Evolutionary conservation across 1,284 basidiomycete genomes (phyloP), one percentile per base, ranked within the genome.

Genomic region (Thelephora terrestris): DNA sequence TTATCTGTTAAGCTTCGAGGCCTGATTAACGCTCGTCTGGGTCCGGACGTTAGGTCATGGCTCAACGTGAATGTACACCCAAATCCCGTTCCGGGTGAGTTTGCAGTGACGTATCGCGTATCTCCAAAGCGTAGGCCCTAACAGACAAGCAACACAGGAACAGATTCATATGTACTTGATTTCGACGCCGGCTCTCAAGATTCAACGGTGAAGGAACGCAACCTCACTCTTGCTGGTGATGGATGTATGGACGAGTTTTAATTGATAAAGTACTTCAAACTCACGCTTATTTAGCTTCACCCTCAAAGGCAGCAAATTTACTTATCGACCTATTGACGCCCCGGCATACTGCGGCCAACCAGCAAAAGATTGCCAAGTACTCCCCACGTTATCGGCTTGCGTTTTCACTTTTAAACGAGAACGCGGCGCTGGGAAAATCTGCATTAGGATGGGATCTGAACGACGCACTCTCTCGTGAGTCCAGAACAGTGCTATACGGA

Each of bases 331-430:
- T 84, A 6, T 60, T 89, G 43, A 68, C 73, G 3, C 76, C 81
- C 0, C 71, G 78, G 38, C 61, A 73, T 10, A 63, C 70, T 4
- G 61, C 68, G 25, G 59, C 64, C 9, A 64, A 48, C 7, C 50
- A 56, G 18, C 76, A 79, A 50, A 75, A 79, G 29, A 73, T 83
- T 40, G 75, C 76, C 25, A 84, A 83, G 61, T 96, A 90, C 61
- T 74, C 90, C 10, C 75, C 81, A 5, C 79, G 79, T 43, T 89
- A 91, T 60, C 83, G 87, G 38, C 71, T 92, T 17, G 77, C 87
- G 5, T 91, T 92, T 64, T 84, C 82, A 17, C 69, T 97, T 3
- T 67, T 97, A 46, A 93, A 96, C 59, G 90, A 96, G 67, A 86
- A 96, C 59, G 76, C 85, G 6, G 69, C 81, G 1, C 72, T 74